A percentile compares a stretch with the other conserved stretches of the same genome.
These are phyloP conservation scores for Fonsecaea erecta DNA, from an alignment of 2,329 filamentous ascomycete genomes.

Conservation along the genomic window DNA sequence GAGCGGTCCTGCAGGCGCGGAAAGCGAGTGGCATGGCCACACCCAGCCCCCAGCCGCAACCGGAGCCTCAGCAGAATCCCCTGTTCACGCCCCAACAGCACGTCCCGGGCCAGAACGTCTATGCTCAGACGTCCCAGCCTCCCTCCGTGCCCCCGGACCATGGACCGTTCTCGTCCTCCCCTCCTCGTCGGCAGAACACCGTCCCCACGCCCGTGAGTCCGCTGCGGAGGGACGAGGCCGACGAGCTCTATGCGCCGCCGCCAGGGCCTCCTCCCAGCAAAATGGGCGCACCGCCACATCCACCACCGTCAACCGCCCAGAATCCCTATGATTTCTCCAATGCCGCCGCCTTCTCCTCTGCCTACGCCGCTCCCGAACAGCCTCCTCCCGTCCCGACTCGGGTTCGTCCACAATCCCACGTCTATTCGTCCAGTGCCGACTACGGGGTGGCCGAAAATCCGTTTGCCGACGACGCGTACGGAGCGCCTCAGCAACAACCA, in stretches of 20 bases:
- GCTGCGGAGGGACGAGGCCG: slow-evolving; percentile 6
- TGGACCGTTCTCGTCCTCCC: slow-evolving; percentile 24
- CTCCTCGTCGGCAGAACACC: slow-evolving; percentile 26
- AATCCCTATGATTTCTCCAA: slow-evolving; percentile 11
- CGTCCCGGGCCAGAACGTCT: slow-evolving; percentile 33
- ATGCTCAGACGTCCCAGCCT: slow-evolving; percentile 11
- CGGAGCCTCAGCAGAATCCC: slow-evolving; percentile 14
- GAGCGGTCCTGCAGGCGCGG: slow-evolving; percentile 69
- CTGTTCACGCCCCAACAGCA: slow-evolving; percentile 25
- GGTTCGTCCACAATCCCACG: slow-evolving; percentile 25
- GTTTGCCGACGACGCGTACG: slow-evolving; percentile 36
- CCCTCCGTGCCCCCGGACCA: slow-evolving; percentile 2
- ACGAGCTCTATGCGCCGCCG: slow-evolving; percentile 30
- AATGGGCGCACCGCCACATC: slow-evolving; percentile 10
- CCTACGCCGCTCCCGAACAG: slow-evolving; percentile 31
- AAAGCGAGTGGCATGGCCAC: slow-evolving; percentile 40
- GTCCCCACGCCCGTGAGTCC: slow-evolving; percentile 26
- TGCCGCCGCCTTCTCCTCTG: slow-evolving; percentile 29
- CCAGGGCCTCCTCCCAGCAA: slow-evolving; percentile 30
- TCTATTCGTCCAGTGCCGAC: slow-evolving; percentile 23
- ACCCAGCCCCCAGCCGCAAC: slow-evolving; percentile 26
- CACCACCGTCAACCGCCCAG: slow-evolving; percentile 13
- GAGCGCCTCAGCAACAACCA: slow-evolving; percentile 14
- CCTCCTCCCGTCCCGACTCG: slow-evolving; percentile 23
- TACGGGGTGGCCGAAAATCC: slow-evolving; percentile 36